Evolutionary conservation across 2,329 filamentous ascomycete genomes (phyloP).

Genomic region (Beauveria bassiana): DNA sequence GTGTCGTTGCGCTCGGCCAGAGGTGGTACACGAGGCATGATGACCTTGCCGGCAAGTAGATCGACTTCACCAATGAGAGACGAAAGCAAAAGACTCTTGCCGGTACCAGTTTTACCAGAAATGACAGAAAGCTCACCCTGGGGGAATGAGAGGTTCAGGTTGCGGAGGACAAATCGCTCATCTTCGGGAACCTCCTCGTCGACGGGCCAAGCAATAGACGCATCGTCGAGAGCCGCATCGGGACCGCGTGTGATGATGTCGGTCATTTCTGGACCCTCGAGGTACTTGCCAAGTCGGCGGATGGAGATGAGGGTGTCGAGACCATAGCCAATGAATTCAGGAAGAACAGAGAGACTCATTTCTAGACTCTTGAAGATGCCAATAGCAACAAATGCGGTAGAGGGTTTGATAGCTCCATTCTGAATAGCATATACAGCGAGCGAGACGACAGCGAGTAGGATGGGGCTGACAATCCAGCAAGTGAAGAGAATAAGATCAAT

Average conservation of each 20-base stretch:
- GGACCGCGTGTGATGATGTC: conserved; percentile 46
- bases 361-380: conserved; percentile 69
- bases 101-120: conserved; percentile 68
- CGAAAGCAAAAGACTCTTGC: conserved; percentile 68
- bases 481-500: conserved; percentile 55
- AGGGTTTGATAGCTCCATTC: conserved; percentile 57
- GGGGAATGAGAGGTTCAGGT: conserved; percentile 61
- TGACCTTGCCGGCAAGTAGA: conserved; percentile 54
- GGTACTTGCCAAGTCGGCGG: conserved; percentile 63
- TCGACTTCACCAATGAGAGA: conserved; percentile 71
- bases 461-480: conserved; percentile 67
- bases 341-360: conserved; percentile 60
- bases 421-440: conserved; percentile 60
- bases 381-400: conserved; percentile 72
- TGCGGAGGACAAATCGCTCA: conserved; percentile 56
- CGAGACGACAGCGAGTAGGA: conserved; percentile 64
- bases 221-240: conserved; percentile 57
- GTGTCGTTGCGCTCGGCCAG: conserved; percentile 50
- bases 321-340: conserved; percentile 62
- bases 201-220: conserved; percentile 66
- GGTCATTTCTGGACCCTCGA: conserved; percentile 57
- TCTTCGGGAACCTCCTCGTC: conserved; percentile 50
- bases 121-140: conserved; percentile 63
- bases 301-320: conserved; percentile 69
- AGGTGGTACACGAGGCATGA: conserved; percentile 42